These are phyloP conservation scores for Albifimbria verrucaria DNA, from an alignment of 2,329 filamentous ascomycete genomes.

Conservation along the genomic window DNA sequence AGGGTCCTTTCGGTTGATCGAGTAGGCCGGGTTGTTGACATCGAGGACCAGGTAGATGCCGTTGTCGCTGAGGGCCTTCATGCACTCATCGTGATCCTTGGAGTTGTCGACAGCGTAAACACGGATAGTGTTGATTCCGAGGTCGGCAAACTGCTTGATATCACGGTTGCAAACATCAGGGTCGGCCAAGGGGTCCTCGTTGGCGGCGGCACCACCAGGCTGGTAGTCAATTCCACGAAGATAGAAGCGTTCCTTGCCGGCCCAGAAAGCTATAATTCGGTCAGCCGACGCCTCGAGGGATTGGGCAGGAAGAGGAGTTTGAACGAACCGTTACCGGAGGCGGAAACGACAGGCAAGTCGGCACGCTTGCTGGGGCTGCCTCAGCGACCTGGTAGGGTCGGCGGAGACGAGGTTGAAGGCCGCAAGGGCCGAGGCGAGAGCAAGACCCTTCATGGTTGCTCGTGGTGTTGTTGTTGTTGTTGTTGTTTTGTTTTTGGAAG, in stretches of 20 bases:
- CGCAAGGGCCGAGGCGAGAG: conserved; percentile 46
- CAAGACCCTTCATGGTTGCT: conserved; percentile 46
- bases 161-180: conserved; percentile 69
- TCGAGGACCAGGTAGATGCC: conserved; percentile 92
- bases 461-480: conserved; percentile 9
- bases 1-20: conserved; percentile 75
- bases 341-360: conserved; percentile 46
- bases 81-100: conserved; percentile 77
- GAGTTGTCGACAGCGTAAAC: conserved; percentile 93
- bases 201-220: conserved; percentile 54
- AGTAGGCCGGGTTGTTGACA: conserved; percentile 87
- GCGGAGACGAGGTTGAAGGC: conserved; percentile 42
- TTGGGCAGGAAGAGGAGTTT: neutral
- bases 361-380: conserved; percentile 48
- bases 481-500: conserved; percentile 9
- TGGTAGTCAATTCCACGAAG: conserved; percentile 61
- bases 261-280: conserved; percentile 48
- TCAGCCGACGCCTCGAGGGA: neutral
- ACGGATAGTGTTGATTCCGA: conserved; percentile 88
- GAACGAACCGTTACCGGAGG: conserved; percentile 53
- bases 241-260: conserved; percentile 52
- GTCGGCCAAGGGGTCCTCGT: conserved; percentile 74
- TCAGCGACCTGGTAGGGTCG: conserved; percentile 47
- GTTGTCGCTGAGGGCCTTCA: conserved; percentile 74
- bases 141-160: conserved; percentile 74